Evolutionary conservation across 108 stramenopile species (phyloP), one percentile per base, ranked within the genome.

Genomic region (Mediolabrus comicus): DNA sequence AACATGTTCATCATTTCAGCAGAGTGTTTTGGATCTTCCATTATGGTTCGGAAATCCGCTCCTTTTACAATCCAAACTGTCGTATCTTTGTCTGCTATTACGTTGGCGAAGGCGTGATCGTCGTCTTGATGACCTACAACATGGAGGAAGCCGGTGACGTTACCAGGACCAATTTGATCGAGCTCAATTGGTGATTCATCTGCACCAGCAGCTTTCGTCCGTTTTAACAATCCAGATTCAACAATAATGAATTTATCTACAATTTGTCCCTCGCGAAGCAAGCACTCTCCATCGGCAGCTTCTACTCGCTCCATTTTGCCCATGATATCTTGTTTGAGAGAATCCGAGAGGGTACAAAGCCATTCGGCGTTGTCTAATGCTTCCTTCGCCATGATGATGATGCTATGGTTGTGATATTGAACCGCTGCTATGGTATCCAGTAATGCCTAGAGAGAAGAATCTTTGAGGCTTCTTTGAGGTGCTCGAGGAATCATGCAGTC

Each of bases 231-330:
- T 31, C 86, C 86, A 13, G 69, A 57, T 59, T 87, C 79, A 27
- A 87, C 52, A 33, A 87, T 66, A n/a, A 82, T 30, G 61, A 82
- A 74, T 13, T 71, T 35, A 17, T 54, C 59, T 13, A 82, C 71
- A 17, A 27, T 49, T 27, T 64, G 59, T 3, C 85, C 87, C 69
- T 89, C 87, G n/a, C 83, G 59, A 58, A 77, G 60, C 49, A 89
- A 84, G 16, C 82, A 26, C 66, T 86, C 81, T 10, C 82, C 84
- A 22, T 84, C 79, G 9, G 72, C 69, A 36, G 69, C 75, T 9
- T 77, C 71, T 29, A 64, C 35, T 32, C 62, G 59, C 14, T 33
- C 31, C 85, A 89, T 83, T 1, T 76, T 54, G 12, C 67, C 67
- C 13, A 73, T 71, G 19, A 86, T 41, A 4, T 68, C 72, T 41